Evolutionary conservation across 176 grass and related monocot species (phyloP).

Genomic region (Cenchrus fungigraminus): DNA sequence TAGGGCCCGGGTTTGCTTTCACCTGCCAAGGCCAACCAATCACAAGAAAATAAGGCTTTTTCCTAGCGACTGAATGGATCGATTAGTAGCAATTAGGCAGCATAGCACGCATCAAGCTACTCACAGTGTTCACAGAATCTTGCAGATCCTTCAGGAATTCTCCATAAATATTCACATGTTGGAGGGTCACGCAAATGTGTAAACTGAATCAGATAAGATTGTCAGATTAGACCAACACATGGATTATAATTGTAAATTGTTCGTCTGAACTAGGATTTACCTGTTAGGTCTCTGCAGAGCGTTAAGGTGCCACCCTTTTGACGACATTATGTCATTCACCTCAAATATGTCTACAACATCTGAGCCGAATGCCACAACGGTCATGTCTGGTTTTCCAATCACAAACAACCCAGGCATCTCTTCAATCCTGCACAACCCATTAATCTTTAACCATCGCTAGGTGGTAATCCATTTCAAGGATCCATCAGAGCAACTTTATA

Average conservation of each 20-base stretch:
- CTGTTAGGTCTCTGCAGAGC: slow-evolving; percentile 78
- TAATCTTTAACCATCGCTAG: neutral
- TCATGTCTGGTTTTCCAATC: slow-evolving; percentile 89
- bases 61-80: neutral
- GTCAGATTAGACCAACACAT: slow-evolving; percentile 1
- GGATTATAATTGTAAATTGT: slow-evolving; percentile 18
- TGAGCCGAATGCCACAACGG: slow-evolving; percentile 83
- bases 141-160: slow-evolving; percentile 79
- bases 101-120: slow-evolving; percentile 29
- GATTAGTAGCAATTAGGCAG: neutral
- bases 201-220: slow-evolving; percentile 52
- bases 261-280: slow-evolving; percentile 24
- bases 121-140: slow-evolving; percentile 74
- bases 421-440: slow-evolving; percentile 61
- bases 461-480: neutral
- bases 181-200: slow-evolving; percentile 95
- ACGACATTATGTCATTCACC: slow-evolving; percentile 95
- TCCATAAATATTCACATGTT: slow-evolving; percentile 55
- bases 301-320: slow-evolving; percentile 96
- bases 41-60: neutral
- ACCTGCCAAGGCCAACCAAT: slow-evolving; percentile 46
- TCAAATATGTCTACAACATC: slow-evolving; percentile 86
- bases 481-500: neutral
- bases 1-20: slow-evolving; percentile 89
- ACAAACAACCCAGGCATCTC: slow-evolving; percentile 82